A percentile compares a stretch with the other conserved stretches of the same genome.
These are phyloP conservation scores for Cyberlindnera amylophila DNA, from an alignment of 805 yeast species.

Conservation along the genomic window DNA sequence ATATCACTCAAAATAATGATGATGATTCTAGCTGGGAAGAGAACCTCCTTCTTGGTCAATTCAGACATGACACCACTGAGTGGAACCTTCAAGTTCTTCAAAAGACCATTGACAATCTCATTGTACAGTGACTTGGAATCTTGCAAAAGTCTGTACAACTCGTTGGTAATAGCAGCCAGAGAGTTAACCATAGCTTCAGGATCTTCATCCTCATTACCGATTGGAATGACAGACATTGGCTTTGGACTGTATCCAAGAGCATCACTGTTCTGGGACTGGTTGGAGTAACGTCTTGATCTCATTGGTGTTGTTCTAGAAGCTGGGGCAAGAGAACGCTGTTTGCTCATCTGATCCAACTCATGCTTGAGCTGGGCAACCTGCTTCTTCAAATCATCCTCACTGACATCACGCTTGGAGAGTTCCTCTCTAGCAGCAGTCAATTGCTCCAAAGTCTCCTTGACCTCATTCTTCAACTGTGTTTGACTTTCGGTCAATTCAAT, in stretches of 20 bases:
- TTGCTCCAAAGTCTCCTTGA: slow-evolving; percentile 56
- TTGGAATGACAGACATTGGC: slow-evolving; percentile 61
- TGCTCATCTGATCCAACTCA: slow-evolving; percentile 28
- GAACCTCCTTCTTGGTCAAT: slow-evolving; percentile 80
- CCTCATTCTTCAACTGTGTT: slow-evolving; percentile 58
- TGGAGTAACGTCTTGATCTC: slow-evolving; percentile 33
- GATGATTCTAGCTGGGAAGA: slow-evolving; percentile 93
- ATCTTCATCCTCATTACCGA: slow-evolving; percentile 47
- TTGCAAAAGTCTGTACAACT: slow-evolving; percentile 64
- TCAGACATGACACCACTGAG: slow-evolving; percentile 80
- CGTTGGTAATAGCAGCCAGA: slow-evolving; percentile 72
- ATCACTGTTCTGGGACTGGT: slow-evolving; percentile 38
- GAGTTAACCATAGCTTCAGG: slow-evolving; percentile 39
- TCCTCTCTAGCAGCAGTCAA: slow-evolving; percentile 57
- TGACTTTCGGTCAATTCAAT: slow-evolving; percentile 59
- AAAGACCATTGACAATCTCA: slow-evolving; percentile 82
- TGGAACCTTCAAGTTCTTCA: slow-evolving; percentile 83
- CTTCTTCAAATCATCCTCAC: slow-evolving; percentile 55
- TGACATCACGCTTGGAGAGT: slow-evolving; percentile 53
- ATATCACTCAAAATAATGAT: slow-evolving; percentile 90
- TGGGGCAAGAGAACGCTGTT: slow-evolving; percentile 24
- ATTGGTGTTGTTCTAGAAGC: slow-evolving; percentile 31
- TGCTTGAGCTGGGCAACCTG: slow-evolving; percentile 44
- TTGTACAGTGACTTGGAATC: slow-evolving; percentile 70
- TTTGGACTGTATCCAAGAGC: slow-evolving; percentile 34